Conservation (phyloP, 2,329 filamentous ascomycete genomes). For the Penicillium sp. region DNA sequence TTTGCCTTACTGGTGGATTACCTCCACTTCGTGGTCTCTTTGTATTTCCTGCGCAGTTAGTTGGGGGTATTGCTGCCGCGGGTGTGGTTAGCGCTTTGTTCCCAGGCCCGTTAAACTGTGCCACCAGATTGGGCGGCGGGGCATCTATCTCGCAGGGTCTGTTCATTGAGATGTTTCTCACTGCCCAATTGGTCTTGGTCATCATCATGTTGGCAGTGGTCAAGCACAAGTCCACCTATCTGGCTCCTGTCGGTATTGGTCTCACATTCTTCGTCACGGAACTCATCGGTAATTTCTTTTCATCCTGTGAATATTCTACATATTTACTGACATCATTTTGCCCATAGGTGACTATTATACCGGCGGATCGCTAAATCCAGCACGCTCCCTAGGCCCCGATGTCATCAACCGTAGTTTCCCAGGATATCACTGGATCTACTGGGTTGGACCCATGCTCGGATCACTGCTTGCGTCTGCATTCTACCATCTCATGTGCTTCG, state of each 20-base stretch:
- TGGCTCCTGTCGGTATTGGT: slow-evolving; percentile 74
- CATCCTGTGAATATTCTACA: background rate
- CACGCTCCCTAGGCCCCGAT: slow-evolving; percentile 53
- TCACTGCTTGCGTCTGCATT: slow-evolving; percentile 54
- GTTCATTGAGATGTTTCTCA: slow-evolving; percentile 71
- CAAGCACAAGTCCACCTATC: slow-evolving; percentile 72
- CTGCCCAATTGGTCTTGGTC: slow-evolving; percentile 65
- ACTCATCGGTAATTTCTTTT: slow-evolving; percentile 45
- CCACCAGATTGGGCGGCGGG: slow-evolving; percentile 59
- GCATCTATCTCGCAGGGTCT: slow-evolving; percentile 62
- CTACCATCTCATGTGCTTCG: slow-evolving; percentile 53
- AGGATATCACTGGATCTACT: slow-evolving; percentile 57
- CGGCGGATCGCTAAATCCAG: slow-evolving; percentile 54
- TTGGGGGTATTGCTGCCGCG: slow-evolving; percentile 63
- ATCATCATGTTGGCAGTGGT: slow-evolving; percentile 73
- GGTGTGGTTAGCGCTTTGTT: slow-evolving; percentile 62
- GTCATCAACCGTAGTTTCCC: slow-evolving; percentile 51
- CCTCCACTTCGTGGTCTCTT: slow-evolving; percentile 56
- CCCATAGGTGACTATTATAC: slow-evolving; percentile 51
- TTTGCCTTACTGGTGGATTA: slow-evolving; percentile 63
- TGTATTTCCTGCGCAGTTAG: slow-evolving; percentile 61
- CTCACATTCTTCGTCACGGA: slow-evolving; percentile 69
- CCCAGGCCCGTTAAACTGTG: slow-evolving; percentile 61
- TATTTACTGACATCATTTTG: background rate
- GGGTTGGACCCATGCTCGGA: slow-evolving; percentile 52